Evolutionary conservation across 108 stramenopile genomes (phyloP).

Genomic region (Seminavis robusta): DNA sequence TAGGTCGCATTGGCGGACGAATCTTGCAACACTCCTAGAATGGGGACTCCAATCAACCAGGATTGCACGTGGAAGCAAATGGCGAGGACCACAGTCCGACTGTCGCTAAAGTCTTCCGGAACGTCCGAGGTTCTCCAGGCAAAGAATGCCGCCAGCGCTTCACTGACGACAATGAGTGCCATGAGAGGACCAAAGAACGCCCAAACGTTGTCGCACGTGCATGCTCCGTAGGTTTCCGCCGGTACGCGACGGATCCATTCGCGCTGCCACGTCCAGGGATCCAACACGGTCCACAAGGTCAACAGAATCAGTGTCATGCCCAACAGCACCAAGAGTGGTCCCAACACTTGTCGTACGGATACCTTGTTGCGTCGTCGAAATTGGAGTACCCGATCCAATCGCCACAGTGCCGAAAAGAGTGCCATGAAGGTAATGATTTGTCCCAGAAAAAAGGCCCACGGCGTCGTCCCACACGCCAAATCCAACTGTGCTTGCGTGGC

Average conservation of each 20-base stretch:
- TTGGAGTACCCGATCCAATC: conserved; percentile 2
- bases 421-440: background rate
- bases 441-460: conserved; percentile 5
- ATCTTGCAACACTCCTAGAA: conserved; percentile 1
- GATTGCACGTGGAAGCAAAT: background rate
- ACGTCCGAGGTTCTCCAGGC: too few species aligned
- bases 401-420: conserved; percentile 2
- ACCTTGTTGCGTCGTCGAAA: background rate
- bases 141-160: background rate
- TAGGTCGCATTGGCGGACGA: conserved; percentile 9
- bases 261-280: too few species aligned
- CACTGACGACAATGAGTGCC: background rate
- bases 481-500: background rate
- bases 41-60: conserved; percentile 3
- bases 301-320: background rate
- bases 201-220: background rate
- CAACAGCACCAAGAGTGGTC: conserved; percentile 3
- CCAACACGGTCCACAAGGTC: too few species aligned
- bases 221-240: too few species aligned
- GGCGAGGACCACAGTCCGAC: background rate
- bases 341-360: background rate
- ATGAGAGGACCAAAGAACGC: conserved; percentile 2
- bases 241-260: too few species aligned
- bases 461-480: background rate
- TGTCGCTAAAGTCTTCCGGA: background rate